phyloP scores from a whole-genome alignment of 805 yeast genomes.

The Wickerhamiella cacticola region DNA sequence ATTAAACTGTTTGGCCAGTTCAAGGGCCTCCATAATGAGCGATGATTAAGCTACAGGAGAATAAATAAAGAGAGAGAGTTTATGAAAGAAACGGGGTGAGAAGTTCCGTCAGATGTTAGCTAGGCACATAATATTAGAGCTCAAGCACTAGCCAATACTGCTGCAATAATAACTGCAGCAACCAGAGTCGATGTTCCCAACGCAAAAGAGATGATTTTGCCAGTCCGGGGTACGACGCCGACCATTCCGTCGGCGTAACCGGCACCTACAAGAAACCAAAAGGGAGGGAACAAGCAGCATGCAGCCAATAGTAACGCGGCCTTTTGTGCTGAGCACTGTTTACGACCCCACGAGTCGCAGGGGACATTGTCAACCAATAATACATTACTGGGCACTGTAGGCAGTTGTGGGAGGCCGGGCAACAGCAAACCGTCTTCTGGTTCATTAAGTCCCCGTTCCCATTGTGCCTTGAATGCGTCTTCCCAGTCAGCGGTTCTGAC shows the following conservation, averaged over 20 bases:
- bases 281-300: conserved; percentile 29
- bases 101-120: too few relatives aligned
- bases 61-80: not conserved
- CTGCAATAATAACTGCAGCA: conserved; percentile 32
- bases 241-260: conserved; percentile 29
- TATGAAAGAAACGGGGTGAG: not conserved
- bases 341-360: conserved; percentile 22
- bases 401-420: conserved; percentile 20
- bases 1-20: not conserved
- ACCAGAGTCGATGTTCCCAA: conserved; percentile 29
- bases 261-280: conserved; percentile 30
- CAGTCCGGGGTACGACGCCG: conserved; percentile 27
- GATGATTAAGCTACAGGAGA: conserved; percentile 4
- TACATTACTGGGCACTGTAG: conserved; percentile 15
- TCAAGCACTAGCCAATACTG: not conserved
- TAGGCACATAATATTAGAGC: too few relatives aligned
- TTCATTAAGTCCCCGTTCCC: conserved; percentile 9
- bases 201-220: conserved; percentile 26
- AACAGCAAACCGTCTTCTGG: conserved; percentile 12
- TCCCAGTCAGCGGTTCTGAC: conserved; percentile 9
- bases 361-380: conserved; percentile 9
- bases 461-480: conserved; percentile 1
- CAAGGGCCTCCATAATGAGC: conserved; percentile 2
- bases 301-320: conserved; percentile 21
- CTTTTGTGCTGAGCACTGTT: conserved; percentile 9